A percentile compares a stretch with the other conserved stretches of the same genome.
Evolutionary conservation across 176 grass and related monocot genomes (phyloP).

Genomic region (Triticum urartu): DNA sequence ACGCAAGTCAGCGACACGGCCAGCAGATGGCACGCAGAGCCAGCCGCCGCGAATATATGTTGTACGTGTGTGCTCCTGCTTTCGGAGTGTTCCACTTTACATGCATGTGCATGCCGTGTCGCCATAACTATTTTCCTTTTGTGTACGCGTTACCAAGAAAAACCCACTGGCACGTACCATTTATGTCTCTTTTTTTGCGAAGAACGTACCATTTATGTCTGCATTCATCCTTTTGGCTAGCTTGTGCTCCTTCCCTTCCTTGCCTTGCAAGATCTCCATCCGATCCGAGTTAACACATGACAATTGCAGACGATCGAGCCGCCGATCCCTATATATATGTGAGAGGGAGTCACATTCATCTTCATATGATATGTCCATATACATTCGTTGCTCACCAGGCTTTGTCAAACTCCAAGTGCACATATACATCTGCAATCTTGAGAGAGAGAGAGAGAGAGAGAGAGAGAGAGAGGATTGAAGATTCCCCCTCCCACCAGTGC

Average conservation of each 20-base stretch:
- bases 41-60: too few species aligned
- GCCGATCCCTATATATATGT: not conserved
- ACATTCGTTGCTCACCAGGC: not conserved
- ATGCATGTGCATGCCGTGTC: not conserved
- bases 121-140: not conserved
- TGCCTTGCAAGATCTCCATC: conserved; percentile 11
- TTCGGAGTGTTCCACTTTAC: not conserved
- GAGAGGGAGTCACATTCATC: not conserved
- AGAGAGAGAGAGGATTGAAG: too few species aligned
- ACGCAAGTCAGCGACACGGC: not conserved
- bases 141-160: not conserved
- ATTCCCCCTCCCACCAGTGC: too few species aligned
- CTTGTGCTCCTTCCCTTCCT: not conserved
- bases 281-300: not conserved
- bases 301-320: not conserved
- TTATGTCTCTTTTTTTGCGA: not conserved
- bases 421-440: not conserved
- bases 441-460: not conserved
- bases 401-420: not conserved
- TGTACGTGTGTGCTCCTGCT: too few species aligned
- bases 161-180: not conserved
- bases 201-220: not conserved
- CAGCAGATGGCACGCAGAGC: not conserved
- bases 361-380: not conserved
- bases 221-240: not conserved